phyloP scores from a whole-genome alignment of 148 eudicot genomes.

The Amaranthus palmeri region DNA sequence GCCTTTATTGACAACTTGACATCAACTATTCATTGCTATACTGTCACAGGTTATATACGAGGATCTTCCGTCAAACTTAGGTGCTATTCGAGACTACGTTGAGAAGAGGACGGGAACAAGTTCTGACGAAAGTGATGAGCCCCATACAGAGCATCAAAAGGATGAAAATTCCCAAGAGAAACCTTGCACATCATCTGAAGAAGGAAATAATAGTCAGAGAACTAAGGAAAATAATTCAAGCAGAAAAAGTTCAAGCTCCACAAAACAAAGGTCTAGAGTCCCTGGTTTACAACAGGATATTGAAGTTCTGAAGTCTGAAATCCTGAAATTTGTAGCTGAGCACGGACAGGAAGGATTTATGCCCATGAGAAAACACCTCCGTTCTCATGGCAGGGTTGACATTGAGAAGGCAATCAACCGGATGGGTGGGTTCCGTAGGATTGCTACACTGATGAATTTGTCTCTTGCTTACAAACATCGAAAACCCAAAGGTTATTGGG shows the following conservation, averaged over 20 bases:
- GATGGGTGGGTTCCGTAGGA: conserved; percentile 90
- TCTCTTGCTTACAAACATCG: conserved; percentile 94
- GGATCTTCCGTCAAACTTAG: conserved; percentile 95
- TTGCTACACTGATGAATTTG: conserved; percentile 72
- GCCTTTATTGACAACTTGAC: not conserved
- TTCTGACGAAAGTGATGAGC: conserved; percentile 26
- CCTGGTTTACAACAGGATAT: conserved; percentile 82
- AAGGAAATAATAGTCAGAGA: conserved; percentile 6
- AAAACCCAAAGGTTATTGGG: conserved; percentile 98
- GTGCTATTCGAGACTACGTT: conserved; percentile 82
- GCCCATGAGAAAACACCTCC: conserved; percentile 97
- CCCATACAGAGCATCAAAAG: conserved; percentile 23
- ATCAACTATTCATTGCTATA: not conserved
- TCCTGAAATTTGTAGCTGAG: conserved; percentile 58
- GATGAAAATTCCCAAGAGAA: conserved; percentile 26
- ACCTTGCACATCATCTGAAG: conserved; percentile 23
- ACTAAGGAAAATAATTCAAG: conserved; percentile 15
- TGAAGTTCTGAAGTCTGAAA: conserved; percentile 82
- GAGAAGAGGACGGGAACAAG: conserved; percentile 45
- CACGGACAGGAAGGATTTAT: conserved; percentile 95
- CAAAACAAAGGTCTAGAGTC: conserved; percentile 62
- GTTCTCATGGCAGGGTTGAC: conserved; percentile 80
- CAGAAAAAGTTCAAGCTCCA: conserved; percentile 30
- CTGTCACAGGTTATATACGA: conserved; percentile 71
- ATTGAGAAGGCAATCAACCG: conserved; percentile 94